These are phyloP conservation scores for Rhizophagus clarus DNA, from an alignment of 192 early-diverging fungal species.

Conservation along the genomic window DNA sequence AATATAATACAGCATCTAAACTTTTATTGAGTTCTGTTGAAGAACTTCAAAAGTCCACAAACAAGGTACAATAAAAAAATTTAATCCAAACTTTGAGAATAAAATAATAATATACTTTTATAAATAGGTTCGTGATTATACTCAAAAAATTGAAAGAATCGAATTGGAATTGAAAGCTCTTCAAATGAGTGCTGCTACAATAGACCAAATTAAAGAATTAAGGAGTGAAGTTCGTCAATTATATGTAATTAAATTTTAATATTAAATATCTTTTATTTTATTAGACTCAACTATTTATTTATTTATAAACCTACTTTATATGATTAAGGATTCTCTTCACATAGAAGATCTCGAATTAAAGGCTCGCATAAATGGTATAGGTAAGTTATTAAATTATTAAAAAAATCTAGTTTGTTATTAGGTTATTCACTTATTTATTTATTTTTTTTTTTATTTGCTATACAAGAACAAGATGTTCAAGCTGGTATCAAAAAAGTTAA, in stretches of 20 bases:
- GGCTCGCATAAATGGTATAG: constrained; percentile 79
- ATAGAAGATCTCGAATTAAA: constrained; percentile 85
- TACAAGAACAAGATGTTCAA: neutral
- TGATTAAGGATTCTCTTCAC: constrained; percentile 66
- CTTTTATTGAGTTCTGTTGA: constrained; percentile 76
- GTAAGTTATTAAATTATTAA: neutral
- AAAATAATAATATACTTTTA: neutral
- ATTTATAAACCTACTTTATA: neutral
- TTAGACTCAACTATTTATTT: neutral
- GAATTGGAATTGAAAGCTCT: constrained; percentile 66
- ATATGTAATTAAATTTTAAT: constrained; percentile 38
- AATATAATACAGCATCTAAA: constrained; percentile 77
- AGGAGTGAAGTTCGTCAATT: constrained; percentile 56
- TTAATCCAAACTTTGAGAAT: neutral
- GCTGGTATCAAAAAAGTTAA: neutral
- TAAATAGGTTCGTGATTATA: constrained; percentile 66
- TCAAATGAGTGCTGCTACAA: constrained; percentile 58
- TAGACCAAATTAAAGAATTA: constrained; percentile 55
- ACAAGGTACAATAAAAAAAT: constrained; percentile 54
- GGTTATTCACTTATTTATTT: neutral
- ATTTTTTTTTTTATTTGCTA: neutral
- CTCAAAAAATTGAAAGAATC: constrained; percentile 75
- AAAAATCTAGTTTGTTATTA: neutral
- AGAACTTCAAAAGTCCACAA: constrained; percentile 74
- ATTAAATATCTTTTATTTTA: constrained; percentile 6